These are phyloP conservation scores for Rubia peregrina DNA, from an alignment of 305 asterid species.

Conservation along the genomic window DNA sequence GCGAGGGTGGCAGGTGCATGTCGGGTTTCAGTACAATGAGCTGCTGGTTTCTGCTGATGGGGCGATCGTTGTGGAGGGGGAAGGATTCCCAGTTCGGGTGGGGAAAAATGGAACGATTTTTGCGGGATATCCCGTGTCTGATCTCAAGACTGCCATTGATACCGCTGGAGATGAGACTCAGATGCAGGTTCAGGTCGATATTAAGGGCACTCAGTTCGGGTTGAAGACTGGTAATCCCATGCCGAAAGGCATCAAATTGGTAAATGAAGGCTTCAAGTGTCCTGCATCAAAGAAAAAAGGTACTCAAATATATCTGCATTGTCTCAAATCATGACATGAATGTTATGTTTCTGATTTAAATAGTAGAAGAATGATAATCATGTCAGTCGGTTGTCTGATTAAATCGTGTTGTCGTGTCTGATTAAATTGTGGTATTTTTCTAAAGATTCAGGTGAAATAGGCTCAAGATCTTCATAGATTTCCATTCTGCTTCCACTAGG, in stretches of 20 bases:
- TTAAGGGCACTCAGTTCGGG: slow-evolving; percentile 74
- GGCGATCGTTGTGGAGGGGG: slow-evolving; percentile 49
- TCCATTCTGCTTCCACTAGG: no score
- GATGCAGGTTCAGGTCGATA: slow-evolving; percentile 47
- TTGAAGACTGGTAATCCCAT: slow-evolving; percentile 41
- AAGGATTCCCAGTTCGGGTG: slow-evolving; percentile 40
- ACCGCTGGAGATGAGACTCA: slow-evolving; percentile 64
- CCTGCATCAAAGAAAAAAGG: slow-evolving; percentile 50
- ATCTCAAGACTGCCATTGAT: slow-evolving; percentile 78
- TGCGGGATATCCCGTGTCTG: slow-evolving; percentile 61
- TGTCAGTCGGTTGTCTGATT: no score
- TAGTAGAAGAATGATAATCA: background rate
- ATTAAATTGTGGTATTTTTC: no score
- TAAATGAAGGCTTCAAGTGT: slow-evolving; percentile 62
- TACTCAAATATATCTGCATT: background rate
- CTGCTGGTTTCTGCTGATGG: slow-evolving; percentile 66
- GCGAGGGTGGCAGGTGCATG: slow-evolving; percentile 50
- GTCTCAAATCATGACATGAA: no score
- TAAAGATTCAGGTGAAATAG: no score
- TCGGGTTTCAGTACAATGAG: slow-evolving; percentile 62
- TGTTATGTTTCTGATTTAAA: background rate
- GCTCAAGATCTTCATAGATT: no score
- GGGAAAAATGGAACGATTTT: slow-evolving; percentile 62
- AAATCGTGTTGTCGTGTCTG: no score
- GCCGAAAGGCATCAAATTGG: slow-evolving; percentile 62